Conservation (phyloP, 345 rosid genomes). For the Dipteronia sinensis region DNA sequence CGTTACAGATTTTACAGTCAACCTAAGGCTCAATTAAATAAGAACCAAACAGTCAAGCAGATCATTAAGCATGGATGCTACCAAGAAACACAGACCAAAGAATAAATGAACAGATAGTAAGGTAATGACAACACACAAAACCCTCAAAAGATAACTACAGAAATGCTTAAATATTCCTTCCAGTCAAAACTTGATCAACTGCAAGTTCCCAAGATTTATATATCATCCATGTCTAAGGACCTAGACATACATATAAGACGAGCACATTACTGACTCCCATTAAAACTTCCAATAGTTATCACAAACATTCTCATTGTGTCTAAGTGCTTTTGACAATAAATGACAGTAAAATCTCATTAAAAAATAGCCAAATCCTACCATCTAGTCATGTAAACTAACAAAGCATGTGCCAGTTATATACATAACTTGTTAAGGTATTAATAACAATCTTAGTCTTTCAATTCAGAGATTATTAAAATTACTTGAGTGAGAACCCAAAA, state of each 20-base stretch:
- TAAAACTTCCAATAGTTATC: neutral
- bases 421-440: neutral
- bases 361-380: neutral
- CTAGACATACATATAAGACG: neutral
- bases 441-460: neutral
- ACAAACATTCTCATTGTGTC: conserved; percentile 1
- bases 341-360: neutral
- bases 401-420: neutral
- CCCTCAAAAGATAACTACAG: neutral
- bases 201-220: neutral
- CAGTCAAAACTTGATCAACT: neutral
- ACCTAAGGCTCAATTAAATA: neutral
- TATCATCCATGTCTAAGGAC: neutral
- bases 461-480: neutral
- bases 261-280: neutral
- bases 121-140: neutral
- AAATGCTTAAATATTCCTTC: neutral
- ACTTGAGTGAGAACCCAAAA: neutral
- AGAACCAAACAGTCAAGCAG: neutral
- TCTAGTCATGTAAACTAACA: neutral
- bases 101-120: neutral
- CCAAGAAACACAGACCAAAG: neutral
- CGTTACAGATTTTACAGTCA: neutral
- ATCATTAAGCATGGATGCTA: neutral
- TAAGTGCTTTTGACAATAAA: neutral